Conservation (phyloP, 2,329 filamentous ascomycete genomes). For the Aureobasidium sp. region DNA sequence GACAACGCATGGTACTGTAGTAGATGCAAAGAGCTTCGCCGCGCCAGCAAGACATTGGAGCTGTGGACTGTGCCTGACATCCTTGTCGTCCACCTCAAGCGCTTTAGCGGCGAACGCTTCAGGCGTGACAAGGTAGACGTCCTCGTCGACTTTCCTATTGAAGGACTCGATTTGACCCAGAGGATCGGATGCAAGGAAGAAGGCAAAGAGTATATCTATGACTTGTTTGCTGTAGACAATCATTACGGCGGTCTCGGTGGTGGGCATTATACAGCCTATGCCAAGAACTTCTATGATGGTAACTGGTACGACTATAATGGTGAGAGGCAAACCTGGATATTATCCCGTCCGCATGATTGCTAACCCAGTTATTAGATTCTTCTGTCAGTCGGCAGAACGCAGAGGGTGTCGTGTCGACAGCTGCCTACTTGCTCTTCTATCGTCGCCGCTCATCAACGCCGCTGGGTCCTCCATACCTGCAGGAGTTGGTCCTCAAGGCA, state of each 20-base stretch:
- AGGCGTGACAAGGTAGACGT: conserved; percentile 89
- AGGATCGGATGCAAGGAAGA: conserved; percentile 74
- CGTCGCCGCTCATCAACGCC: conserved; percentile 70
- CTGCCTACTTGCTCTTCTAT: conserved; percentile 94
- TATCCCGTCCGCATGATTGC: background rate
- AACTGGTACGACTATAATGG: conserved; percentile 97
- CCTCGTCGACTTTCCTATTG: conserved; percentile 82
- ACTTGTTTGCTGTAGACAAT: conserved; percentile 91
- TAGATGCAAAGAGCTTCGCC: conserved; percentile 85
- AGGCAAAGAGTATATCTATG: conserved; percentile 78
- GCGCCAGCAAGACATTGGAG: conserved; percentile 93
- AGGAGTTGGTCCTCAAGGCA: conserved; percentile 60
- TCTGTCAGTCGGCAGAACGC: conserved; percentile 59
- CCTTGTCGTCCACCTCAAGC: conserved; percentile 87
- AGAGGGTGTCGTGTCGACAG: conserved; percentile 58
- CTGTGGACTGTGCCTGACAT: conserved; percentile 97
- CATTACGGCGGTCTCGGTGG: conserved; percentile 90
- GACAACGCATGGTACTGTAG: conserved; percentile 98
- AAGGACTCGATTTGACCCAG: conserved; percentile 73
- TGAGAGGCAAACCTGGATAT: conserved; percentile 39
- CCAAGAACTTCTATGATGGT: conserved; percentile 82
- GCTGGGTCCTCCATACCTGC: conserved; percentile 71
- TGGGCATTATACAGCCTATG: conserved; percentile 92
- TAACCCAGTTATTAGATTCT: conserved; percentile 50
- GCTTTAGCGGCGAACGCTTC: conserved; percentile 77